phyloP scores from a whole-genome alignment of 768 basidiomycete genomes.

The Botryobasidium botryosum region DNA sequence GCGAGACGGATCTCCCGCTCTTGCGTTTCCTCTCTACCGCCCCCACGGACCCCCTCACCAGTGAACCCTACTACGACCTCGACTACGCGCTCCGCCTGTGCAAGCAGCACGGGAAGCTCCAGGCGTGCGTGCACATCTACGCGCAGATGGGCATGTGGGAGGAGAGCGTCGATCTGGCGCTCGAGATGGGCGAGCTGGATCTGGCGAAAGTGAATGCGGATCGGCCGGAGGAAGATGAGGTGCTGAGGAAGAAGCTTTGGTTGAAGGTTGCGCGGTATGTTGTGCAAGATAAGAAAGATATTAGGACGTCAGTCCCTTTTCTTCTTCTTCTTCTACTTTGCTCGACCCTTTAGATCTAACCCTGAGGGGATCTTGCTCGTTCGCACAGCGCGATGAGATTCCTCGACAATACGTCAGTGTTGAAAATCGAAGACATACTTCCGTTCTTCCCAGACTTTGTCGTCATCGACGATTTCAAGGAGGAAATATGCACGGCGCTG shows the following conservation, averaged over 20 bases:
- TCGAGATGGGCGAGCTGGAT: constrained; percentile 89
- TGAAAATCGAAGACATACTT: constrained; percentile 96
- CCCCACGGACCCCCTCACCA: constrained; percentile 65
- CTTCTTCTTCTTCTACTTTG: background rate
- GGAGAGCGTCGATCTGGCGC: constrained; percentile 85
- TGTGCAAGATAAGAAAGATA: constrained; percentile 94
- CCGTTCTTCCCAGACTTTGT: constrained; percentile 99
- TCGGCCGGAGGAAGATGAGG: constrained; percentile 74
- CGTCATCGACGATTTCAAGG: constrained; percentile 98
- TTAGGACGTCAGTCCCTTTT: constrained; percentile 65
- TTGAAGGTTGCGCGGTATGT: constrained; percentile 97
- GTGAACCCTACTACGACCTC: constrained; percentile 85
- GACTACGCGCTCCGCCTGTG: constrained; percentile 92
- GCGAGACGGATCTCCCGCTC: constrained; percentile 62
- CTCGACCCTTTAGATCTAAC: too few relatives aligned
- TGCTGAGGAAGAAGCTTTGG: constrained; percentile 88
- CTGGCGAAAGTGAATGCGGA: constrained; percentile 92
- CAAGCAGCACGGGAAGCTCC: constrained; percentile 61
- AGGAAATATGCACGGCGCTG: constrained; percentile 89
- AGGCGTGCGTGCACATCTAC: constrained; percentile 91
- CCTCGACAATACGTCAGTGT: constrained; percentile 79
- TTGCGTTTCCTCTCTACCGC: constrained; percentile 70
- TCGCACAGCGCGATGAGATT: constrained; percentile 96
- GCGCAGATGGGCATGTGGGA: constrained; percentile 96
- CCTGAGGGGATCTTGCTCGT: constrained; percentile 1